Evolutionary conservation across 1,284 basidiomycete species (phyloP).

Genomic region (Irpex rosettiformis): DNA sequence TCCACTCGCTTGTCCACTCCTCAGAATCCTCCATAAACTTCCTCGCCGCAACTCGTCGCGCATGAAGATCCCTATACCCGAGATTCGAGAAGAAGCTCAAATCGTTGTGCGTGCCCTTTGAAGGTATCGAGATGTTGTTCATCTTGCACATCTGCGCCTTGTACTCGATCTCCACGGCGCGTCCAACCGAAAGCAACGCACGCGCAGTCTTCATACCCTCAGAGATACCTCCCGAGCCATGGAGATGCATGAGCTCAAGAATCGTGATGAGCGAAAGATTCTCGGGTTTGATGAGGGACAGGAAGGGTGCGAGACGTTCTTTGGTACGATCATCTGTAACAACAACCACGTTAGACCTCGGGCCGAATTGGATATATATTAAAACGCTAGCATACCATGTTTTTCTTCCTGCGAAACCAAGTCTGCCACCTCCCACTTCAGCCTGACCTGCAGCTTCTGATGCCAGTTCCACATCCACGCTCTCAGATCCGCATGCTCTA

Average conservation of each 20-base stretch:
- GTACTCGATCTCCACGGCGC: constrained; percentile 86
- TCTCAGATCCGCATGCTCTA: constrained; percentile 60
- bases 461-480: constrained; percentile 91
- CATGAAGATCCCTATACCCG: constrained; percentile 55
- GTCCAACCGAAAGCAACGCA: constrained; percentile 80
- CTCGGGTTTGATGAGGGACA: constrained; percentile 72
- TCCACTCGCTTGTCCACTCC: constrained; percentile 81
- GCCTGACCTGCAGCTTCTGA: constrained; percentile 49
- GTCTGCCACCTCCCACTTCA: constrained; percentile 54
- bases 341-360: too few relatives aligned
- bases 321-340: not conserved
- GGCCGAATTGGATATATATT: too few relatives aligned
- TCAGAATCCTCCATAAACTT: constrained; percentile 63
- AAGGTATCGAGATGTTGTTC: constrained; percentile 56
- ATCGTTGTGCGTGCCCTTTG: constrained; percentile 31
- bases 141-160: constrained; percentile 78
- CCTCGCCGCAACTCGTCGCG: constrained; percentile 59
- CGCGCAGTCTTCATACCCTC: constrained; percentile 92
- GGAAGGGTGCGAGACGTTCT: constrained; percentile 53
- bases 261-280: constrained; percentile 89
- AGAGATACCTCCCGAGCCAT: constrained; percentile 71
- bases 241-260: constrained; percentile 85
- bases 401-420: constrained; percentile 42
- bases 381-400: constrained; percentile 16
- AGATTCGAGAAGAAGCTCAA: constrained; percentile 52